phyloP scores from a whole-genome alignment of 176 grass and related monocot genomes.

The Tillandsia fasciculata region DNA sequence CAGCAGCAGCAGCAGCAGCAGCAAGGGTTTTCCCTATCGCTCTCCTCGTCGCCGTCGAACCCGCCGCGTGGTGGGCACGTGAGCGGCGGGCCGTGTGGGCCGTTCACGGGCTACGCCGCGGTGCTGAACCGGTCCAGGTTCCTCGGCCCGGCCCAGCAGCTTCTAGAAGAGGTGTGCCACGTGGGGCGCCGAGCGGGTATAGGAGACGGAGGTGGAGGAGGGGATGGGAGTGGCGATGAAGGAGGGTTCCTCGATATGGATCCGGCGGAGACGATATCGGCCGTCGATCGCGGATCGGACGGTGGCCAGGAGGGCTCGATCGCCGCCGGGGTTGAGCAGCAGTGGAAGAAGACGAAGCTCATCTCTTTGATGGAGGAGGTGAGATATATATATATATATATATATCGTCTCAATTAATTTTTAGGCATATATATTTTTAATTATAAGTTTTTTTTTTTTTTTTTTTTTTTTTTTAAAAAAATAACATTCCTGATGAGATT shows the following conservation, averaged over 20 bases:
- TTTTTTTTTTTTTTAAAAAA: no score
- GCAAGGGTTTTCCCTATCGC: slow-evolving; percentile 23
- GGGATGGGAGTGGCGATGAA: slow-evolving; percentile 12
- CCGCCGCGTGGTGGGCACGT: slow-evolving; percentile 4
- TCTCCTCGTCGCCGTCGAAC: slow-evolving; percentile 16
- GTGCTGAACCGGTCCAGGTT: slow-evolving; percentile 76
- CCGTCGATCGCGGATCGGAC: slow-evolving; percentile 31
- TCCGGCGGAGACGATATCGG: slow-evolving; percentile 15
- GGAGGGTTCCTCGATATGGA: slow-evolving; percentile 36
- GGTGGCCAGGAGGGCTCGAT: slow-evolving; percentile 9
- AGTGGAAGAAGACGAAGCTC: slow-evolving; percentile 96
- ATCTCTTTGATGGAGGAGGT: slow-evolving; percentile 92
- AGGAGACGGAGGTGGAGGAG: not conserved
- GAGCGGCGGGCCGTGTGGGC: slow-evolving; percentile 48
- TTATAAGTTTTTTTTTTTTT: not conserved
- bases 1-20: slow-evolving; percentile 1
- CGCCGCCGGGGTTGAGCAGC: slow-evolving; percentile 37
- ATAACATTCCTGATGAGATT: not conserved
- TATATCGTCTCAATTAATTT: slow-evolving; percentile 9
- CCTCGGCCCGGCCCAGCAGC: slow-evolving; percentile 70
- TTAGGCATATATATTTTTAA: slow-evolving; percentile 26
- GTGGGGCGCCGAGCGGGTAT: slow-evolving; percentile 30
- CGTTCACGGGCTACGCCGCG: slow-evolving; percentile 82
- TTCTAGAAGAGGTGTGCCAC: slow-evolving; percentile 90
- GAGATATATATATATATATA: slow-evolving; percentile 13